These are phyloP conservation scores for Yamadazyma paraphyllophila DNA, from an alignment of 805 yeast species.

Conservation along the genomic window DNA sequence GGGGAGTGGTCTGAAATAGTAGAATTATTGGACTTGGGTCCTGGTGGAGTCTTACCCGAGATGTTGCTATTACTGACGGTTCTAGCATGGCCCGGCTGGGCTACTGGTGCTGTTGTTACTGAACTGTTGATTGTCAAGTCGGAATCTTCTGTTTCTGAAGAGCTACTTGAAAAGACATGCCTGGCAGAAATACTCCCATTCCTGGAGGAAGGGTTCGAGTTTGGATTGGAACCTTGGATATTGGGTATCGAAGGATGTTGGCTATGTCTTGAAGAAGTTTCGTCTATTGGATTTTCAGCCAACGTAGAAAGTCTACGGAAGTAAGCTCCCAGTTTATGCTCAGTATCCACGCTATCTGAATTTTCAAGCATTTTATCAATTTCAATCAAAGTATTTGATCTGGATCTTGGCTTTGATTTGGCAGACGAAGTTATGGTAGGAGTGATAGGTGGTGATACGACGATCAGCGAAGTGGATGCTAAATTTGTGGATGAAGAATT, in stretches of 20 bases:
- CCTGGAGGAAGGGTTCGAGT: constrained; percentile 10
- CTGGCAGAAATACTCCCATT: constrained; percentile 11
- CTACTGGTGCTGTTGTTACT: neutral
- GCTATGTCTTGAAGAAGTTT: neutral
- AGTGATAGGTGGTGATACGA: constrained; percentile 10
- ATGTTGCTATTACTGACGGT: constrained; percentile 2
- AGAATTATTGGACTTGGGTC: constrained; percentile 2
- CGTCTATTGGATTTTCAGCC: constrained; percentile 45
- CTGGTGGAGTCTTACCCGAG: constrained; percentile 10
- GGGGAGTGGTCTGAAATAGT: constrained; percentile 1
- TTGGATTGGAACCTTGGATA: constrained; percentile 8
- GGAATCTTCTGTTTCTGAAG: constrained; percentile 8
- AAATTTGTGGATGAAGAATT: constrained; percentile 2
- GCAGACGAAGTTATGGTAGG: constrained; percentile 8
- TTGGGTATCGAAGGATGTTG: neutral
- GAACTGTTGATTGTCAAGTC: neutral
- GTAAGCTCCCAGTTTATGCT: constrained; percentile 58
- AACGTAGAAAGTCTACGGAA: constrained; percentile 63
- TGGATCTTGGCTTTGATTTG: constrained; percentile 18
- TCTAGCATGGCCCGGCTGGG: constrained; percentile 1
- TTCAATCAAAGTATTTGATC: constrained; percentile 38
- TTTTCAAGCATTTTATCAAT: constrained; percentile 36
- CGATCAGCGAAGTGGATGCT: neutral
- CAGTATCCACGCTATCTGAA: constrained; percentile 39
- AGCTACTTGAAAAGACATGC: constrained; percentile 5